Conservation (phyloP, 2,329 filamentous ascomycete species). For the Canariomyces notabilis region DNA sequence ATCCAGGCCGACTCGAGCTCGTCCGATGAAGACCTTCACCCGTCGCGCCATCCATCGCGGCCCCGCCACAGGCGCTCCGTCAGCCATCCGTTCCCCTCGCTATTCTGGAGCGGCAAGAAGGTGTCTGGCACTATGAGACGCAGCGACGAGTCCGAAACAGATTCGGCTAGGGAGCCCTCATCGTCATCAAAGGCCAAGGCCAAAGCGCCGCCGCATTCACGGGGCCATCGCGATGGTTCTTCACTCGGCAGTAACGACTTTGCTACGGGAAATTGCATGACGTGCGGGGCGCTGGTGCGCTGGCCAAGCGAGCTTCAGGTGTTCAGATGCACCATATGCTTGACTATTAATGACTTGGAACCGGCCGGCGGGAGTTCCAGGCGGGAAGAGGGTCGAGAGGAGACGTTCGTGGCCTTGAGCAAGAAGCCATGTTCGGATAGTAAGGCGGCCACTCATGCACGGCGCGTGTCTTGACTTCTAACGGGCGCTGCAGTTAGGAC, state of each 20-base stretch:
- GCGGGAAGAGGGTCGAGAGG: conserved; percentile 19
- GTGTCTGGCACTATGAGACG: conserved; percentile 36
- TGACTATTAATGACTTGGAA: conserved; percentile 77
- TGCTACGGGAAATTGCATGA: conserved; percentile 73
- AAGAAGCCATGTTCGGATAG: conserved; percentile 10
- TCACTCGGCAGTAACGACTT: conserved; percentile 49
- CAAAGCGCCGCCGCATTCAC: conserved; percentile 26
- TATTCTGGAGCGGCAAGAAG: conserved; percentile 60
- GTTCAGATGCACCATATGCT: conserved; percentile 78
- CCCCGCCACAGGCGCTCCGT: conserved; percentile 58
- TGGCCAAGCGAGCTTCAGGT: conserved; percentile 70
- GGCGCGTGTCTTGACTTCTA: background rate
- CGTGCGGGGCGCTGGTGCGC: conserved; percentile 72
- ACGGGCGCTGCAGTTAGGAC: conserved; percentile 18
- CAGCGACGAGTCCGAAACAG: conserved; percentile 31
- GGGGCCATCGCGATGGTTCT: conserved; percentile 31
- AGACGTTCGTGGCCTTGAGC: conserved; percentile 7
- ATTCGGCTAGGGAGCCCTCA: conserved; percentile 41
- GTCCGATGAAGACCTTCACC: conserved; percentile 39
- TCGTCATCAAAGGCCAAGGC: conserved; percentile 24
- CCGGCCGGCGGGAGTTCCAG: conserved; percentile 31
- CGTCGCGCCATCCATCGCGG: conserved; percentile 18
- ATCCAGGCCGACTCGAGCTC: conserved; percentile 32
- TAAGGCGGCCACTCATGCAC: background rate
- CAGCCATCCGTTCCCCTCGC: conserved; percentile 73